A percentile compares a stretch with the other conserved stretches of the same genome.
Conservation (phyloP, 2,329 filamentous ascomycete species). For the Trichoderma aggressivum region DNA sequence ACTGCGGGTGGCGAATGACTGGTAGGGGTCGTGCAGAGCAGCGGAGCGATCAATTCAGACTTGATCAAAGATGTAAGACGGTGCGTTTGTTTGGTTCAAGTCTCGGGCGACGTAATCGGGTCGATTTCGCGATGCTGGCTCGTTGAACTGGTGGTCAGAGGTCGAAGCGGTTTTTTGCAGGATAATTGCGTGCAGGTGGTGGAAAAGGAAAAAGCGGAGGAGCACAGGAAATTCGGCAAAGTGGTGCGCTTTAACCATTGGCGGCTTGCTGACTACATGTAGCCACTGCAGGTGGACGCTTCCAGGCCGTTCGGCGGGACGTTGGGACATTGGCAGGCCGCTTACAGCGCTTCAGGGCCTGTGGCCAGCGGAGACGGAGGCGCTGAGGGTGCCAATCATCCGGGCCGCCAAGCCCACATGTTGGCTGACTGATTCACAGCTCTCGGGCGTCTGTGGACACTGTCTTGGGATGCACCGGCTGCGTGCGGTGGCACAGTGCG, state of each 20-base stretch:
- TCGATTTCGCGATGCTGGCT: background rate
- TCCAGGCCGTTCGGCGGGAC: background rate
- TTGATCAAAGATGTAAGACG: background rate
- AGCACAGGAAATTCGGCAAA: background rate
- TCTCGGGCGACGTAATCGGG: background rate
- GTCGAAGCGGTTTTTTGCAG: background rate
- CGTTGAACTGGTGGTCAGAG: background rate
- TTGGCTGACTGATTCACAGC: background rate
- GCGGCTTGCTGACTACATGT: constrained; percentile 8
- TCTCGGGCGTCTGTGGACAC: background rate
- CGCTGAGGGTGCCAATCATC: constrained; percentile 11
- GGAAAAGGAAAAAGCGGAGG: background rate
- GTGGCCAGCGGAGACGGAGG: background rate
- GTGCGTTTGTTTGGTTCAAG: too few species aligned
- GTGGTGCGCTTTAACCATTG: background rate
- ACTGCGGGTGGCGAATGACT: constrained; percentile 14
- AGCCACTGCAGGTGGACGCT: background rate
- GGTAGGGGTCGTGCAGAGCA: background rate
- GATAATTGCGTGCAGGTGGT: background rate
- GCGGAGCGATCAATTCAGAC: background rate
- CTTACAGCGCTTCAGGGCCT: constrained; percentile 11
- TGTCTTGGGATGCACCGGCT: background rate
- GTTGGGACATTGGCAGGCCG: background rate
- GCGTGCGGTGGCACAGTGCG: background rate
- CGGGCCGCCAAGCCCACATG: constrained; percentile 11